A percentile compares a stretch with the other conserved stretches of the same genome.
Evolutionary conservation across 495 filamentous ascomycete genomes (phyloP).

Genomic region (Aspergillus asperescens): DNA sequence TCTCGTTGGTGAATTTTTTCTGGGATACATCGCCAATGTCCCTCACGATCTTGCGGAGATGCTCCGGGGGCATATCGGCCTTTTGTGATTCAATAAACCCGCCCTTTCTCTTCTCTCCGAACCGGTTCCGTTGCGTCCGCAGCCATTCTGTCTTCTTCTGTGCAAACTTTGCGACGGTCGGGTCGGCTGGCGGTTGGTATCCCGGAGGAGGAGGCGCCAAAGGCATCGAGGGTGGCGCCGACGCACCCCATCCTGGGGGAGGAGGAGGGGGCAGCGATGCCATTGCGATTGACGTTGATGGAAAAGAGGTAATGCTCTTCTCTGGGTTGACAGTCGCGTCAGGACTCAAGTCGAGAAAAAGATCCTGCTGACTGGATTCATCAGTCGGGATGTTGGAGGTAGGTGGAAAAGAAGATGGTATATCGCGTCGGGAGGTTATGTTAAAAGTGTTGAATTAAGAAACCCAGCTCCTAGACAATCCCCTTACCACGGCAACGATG

Average conservation of each 20-base stretch:
- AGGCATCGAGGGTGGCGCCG: conserved; percentile 68
- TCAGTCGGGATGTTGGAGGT: conserved; percentile 7
- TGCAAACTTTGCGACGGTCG: conserved; percentile 88
- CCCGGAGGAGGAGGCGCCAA: conserved; percentile 84
- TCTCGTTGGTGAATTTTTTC: conserved; percentile 98
- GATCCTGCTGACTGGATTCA: conserved; percentile 22
- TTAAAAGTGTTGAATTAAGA: conserved; percentile 44
- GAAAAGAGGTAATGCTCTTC: conserved; percentile 23
- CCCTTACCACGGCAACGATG: conserved; percentile 43
- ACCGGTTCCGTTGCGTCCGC: conserved; percentile 84
- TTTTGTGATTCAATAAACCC: conserved; percentile 98
- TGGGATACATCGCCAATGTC: conserved; percentile 99
- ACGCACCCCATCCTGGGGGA: conserved; percentile 67
- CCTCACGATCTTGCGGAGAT: conserved; percentile 95
- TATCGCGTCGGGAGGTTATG: conserved; percentile 15
- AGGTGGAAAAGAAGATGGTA: conserved; percentile 1
- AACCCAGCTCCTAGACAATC: conserved; percentile 53
- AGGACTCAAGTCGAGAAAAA: conserved; percentile 31
- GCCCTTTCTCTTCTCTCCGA: conserved; percentile 93
- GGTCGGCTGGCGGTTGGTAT: conserved; percentile 77
- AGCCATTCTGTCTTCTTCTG: conserved; percentile 99
- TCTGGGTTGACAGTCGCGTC: conserved; percentile 37
- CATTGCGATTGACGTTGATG: conserved; percentile 52
- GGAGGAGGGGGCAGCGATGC: conserved; percentile 71
- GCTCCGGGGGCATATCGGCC: conserved; percentile 97